Percentiles rank a stretch among this genome's conserved stretches.
phyloP scores from a whole-genome alignment of 257 asterid genomes.

The Voacanga thouarsii region DNA sequence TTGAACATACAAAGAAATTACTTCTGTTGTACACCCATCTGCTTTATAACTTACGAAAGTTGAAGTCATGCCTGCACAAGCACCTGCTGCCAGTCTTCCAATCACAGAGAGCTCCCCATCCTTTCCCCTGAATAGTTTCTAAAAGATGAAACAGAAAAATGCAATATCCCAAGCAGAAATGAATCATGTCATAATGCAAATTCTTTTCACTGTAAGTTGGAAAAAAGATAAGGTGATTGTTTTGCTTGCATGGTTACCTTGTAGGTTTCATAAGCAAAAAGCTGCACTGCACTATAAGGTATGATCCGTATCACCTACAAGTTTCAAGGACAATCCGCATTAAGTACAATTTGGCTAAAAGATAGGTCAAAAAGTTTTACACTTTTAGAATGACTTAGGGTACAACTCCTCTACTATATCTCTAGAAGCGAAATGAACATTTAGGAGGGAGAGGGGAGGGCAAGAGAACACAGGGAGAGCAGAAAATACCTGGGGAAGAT shows the following conservation, averaged over 20 bases:
- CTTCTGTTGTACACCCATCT: conserved; percentile 10
- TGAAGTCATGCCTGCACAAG: conserved; percentile 99
- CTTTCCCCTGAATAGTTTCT: conserved; percentile 71
- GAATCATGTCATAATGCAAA: conserved; percentile 3
- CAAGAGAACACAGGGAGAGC: neutral
- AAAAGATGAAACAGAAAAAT: conserved; percentile 22
- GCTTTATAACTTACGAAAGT: conserved; percentile 80
- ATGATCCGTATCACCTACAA: conserved; percentile 87
- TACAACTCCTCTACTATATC: neutral
- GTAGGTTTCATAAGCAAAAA: conserved; percentile 91
- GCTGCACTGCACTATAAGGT: conserved; percentile 93
- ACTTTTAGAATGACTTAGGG: neutral
- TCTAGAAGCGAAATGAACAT: neutral
- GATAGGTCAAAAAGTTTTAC: neutral
- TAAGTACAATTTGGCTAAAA: conserved; percentile 1
- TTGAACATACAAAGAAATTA: neutral
- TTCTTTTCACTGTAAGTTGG: conserved; percentile 5
- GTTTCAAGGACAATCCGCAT: conserved; percentile 10
- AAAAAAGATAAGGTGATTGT: neutral
- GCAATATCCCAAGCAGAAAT: neutral
- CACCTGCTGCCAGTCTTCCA: conserved; percentile 98
- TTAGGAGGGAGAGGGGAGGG: neutral
- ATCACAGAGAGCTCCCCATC: conserved; percentile 80
- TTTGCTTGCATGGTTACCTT: conserved; percentile 52
- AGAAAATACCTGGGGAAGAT: conserved; percentile 77